Base-by-base conservation (phyloP, 805 yeast genomes). In the Groenewaldozyma tartarivorans region DNA sequence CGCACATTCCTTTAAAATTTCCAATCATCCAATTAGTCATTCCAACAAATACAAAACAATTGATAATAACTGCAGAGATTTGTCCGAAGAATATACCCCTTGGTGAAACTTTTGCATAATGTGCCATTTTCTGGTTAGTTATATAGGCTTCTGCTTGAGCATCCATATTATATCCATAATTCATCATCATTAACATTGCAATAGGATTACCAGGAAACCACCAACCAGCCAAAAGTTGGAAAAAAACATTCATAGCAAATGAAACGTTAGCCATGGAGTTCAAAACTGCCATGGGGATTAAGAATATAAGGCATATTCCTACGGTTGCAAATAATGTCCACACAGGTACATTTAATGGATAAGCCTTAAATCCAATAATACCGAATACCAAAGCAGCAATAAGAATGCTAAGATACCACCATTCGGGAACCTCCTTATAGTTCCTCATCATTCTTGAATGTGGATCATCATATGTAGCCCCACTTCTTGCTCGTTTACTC, bases 371-470 rank as follows among this genome's bases (percentile, higher is more conserved):
- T 19, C 64, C 53, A 4, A 64, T 64, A 36, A 57, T 72, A 54
- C 68, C 66, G 42, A 75, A 61, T 1, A 62, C 61, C 21, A 56
- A 67, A 57, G 69, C 57, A 33, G 70, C 58, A 2, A 65, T 48
- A 5, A 76, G 61, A 20, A 78, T 63, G 13, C 63, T 46, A n/a
- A 73, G 41, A 32, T 71, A 80, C 84, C 86, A 79, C 79, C 79
- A 76, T 47, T 76, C 81, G 1, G 94, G 94, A 16, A 78, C 85
- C 48, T 80, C 86, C 30, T 69, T 69, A 56, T 80, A 79, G 39
- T 57, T 61, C 33, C 48, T 53, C 75, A 73, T 75, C 50, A 75
- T 63, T 17, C 42, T 36, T n/a, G 43, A 35, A 41, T 48, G 50
- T 16, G 48, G 39, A 35, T 52, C 56, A 26, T 49, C 38, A 26